Evolutionary conservation across 345 rosid genomes (phyloP).

Genomic region (Crucihimalaya himalaica): DNA sequence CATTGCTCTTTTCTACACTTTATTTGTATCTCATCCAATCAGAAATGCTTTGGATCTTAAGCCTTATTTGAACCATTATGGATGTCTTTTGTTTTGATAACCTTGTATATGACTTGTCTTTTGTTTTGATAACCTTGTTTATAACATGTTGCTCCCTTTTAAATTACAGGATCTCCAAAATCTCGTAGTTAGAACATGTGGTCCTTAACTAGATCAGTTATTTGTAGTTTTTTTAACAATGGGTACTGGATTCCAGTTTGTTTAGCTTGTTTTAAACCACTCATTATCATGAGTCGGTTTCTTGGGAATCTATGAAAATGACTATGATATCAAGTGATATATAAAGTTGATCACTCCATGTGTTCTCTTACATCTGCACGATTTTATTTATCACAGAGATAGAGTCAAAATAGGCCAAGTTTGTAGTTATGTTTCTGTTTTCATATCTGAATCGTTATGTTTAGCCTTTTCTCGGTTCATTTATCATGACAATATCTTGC

Average conservation of each 20-base stretch:
- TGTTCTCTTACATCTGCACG: background rate
- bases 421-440: background rate
- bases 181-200: constrained; percentile 18
- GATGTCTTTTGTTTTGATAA: too few relatives aligned
- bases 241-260: background rate
- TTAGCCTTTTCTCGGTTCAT: background rate
- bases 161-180: constrained; percentile 17
- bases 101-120: background rate
- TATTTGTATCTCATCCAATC: constrained; percentile 26
- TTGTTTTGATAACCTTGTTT: constrained; percentile 36
- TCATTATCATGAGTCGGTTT: constrained; percentile 5
- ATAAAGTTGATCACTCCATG: constrained; percentile 9
- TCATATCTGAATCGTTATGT: background rate
- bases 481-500: background rate
- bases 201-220: background rate
- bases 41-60: constrained; percentile 27
- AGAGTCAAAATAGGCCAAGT: background rate
- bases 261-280: background rate
- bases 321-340: constrained; percentile 5
- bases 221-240: background rate
- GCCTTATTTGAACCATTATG: constrained; percentile 10
- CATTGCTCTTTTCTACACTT: background rate
- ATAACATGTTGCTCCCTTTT: constrained; percentile 28
- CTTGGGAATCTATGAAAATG: constrained; percentile 21
- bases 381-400: background rate